Percentiles rank a stretch among this genome's conserved stretches.
phyloP scores from a whole-genome alignment of 2,329 filamentous ascomycete genomes.

The Graphilbum fragrans region DNA sequence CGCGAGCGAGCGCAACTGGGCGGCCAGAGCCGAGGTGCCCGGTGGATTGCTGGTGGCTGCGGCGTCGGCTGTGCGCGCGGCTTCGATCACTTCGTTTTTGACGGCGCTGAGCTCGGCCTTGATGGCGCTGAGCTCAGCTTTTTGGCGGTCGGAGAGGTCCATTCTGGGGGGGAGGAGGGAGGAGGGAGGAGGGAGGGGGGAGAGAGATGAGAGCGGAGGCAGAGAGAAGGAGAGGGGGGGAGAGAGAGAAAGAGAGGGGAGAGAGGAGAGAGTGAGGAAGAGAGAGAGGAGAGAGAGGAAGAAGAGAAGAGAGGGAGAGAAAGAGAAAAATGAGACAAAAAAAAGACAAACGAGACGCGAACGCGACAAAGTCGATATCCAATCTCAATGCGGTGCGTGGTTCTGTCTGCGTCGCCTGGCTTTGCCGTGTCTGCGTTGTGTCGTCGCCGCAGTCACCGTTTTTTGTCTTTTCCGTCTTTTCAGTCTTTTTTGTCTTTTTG shows the following conservation, averaged over 20 bases:
- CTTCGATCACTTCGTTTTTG: background rate
- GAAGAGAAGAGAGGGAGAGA: background rate
- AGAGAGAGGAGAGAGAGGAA: background rate
- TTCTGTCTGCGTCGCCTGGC: too few relatives aligned
- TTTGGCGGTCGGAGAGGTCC: background rate
- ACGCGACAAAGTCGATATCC: too few relatives aligned
- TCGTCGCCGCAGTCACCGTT: too few relatives aligned
- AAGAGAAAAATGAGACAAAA: background rate
- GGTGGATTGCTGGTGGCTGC: background rate
- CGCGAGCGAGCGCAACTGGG: constrained; percentile 64
- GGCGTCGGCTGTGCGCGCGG: constrained; percentile 2
- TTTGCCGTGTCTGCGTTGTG: too few relatives aligned
- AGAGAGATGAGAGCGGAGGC: too few relatives aligned
- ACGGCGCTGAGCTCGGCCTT: constrained; percentile 13
- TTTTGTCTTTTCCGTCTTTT: background rate
- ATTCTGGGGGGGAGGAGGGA: background rate
- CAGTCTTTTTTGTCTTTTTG: background rate
- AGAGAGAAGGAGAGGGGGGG: too few relatives aligned
- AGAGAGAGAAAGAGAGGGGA: background rate
- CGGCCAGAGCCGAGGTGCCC: constrained; percentile 11
- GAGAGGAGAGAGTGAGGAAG: background rate
- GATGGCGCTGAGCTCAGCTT: constrained; percentile 13
- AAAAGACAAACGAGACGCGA: too few relatives aligned
- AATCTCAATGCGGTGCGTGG: too few relatives aligned
- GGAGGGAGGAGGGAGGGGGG: background rate